A percentile compares a stretch with the other conserved stretches of the same genome.
phyloP scores from a whole-genome alignment of 2,329 filamentous ascomycete genomes.

The Fusarium sp. region DNA sequence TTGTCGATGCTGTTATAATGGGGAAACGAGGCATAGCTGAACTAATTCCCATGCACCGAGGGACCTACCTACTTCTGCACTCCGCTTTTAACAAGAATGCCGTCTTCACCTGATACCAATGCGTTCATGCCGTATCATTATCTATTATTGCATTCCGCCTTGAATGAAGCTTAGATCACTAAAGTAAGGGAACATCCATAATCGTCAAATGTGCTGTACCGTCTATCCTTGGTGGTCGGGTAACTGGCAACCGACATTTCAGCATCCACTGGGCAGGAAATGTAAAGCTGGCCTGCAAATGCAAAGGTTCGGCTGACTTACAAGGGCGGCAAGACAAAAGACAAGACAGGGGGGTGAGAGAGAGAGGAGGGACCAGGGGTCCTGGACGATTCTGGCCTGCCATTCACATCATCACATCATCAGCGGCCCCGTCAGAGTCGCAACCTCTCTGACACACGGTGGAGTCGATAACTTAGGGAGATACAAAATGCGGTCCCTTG shows the following conservation, averaged over 20 bases:
- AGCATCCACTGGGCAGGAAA: slow-evolving; percentile 8
- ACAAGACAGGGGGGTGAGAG: slow-evolving; percentile 23
- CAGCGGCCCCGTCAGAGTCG: not conserved
- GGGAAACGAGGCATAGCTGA: slow-evolving; percentile 6
- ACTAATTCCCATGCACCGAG: slow-evolving; percentile 19
- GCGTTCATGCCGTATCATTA: not conserved
- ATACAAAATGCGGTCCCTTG: slow-evolving; percentile 13
- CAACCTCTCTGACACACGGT: slow-evolving; percentile 25
- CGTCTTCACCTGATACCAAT: not conserved
- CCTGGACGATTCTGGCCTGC: slow-evolving; percentile 17
- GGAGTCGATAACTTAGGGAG: slow-evolving; percentile 15
- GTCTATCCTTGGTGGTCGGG: slow-evolving; percentile 6
- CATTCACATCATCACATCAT: slow-evolving; percentile 15
- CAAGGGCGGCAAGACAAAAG: slow-evolving; percentile 38
- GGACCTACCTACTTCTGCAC: too few species aligned
- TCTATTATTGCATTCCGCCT: not conserved
- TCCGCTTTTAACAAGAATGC: not conserved
- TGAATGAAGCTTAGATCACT: not conserved
- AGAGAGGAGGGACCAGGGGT: slow-evolving; percentile 32
- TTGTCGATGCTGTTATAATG: slow-evolving; percentile 15
- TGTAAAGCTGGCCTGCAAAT: slow-evolving; percentile 18
- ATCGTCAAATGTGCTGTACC: not conserved
- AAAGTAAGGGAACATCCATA: not conserved
- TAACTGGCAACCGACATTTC: slow-evolving; percentile 29
- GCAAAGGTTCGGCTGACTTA: slow-evolving; percentile 35